A percentile compares a stretch with the other conserved stretches of the same genome.
These are phyloP conservation scores for Gonium pectorale DNA, from an alignment of 139 green algal genomes.

Conservation along the genomic window DNA sequence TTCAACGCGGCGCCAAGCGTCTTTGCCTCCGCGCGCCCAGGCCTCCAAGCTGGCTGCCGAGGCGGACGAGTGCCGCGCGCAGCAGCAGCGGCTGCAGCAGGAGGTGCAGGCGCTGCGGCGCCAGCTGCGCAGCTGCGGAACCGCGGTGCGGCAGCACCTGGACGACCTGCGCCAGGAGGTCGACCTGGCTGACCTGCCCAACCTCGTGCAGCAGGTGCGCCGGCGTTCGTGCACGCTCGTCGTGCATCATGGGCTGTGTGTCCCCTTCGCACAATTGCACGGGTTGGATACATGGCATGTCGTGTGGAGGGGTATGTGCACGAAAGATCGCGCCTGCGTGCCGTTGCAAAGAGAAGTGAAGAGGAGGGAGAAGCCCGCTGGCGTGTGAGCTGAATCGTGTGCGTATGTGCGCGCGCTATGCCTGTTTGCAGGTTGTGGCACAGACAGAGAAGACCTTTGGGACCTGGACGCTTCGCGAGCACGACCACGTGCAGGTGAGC, in stretches of 20 bases:
- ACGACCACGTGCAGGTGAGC: slow-evolving; percentile 30
- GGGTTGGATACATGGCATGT: no score
- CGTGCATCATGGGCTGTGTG: no score
- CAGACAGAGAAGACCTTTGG: neutral
- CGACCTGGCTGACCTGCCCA: slow-evolving; percentile 7
- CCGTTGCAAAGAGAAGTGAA: no score
- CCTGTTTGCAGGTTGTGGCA: neutral
- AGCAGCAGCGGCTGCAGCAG: neutral
- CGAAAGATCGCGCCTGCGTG: no score
- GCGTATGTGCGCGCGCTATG: no score
- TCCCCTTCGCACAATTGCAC: no score
- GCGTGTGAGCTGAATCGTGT: no score
- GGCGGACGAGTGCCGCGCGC: neutral
- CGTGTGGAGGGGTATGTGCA: no score
- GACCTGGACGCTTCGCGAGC: slow-evolving; percentile 28
- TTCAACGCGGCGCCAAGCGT: no score
- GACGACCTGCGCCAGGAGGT: slow-evolving; percentile 31
- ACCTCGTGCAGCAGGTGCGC: neutral
- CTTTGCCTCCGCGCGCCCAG: neutral
- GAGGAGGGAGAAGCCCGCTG: no score
- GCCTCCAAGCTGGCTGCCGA: neutral
- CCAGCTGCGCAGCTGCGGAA: neutral
- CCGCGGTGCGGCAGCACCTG: slow-evolving; percentile 15
- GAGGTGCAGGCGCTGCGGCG: slow-evolving; percentile 11
- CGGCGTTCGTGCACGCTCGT: no score